These are phyloP conservation scores for Candida nanaspora DNA, from an alignment of 805 yeast genomes.

Conservation along the genomic window DNA sequence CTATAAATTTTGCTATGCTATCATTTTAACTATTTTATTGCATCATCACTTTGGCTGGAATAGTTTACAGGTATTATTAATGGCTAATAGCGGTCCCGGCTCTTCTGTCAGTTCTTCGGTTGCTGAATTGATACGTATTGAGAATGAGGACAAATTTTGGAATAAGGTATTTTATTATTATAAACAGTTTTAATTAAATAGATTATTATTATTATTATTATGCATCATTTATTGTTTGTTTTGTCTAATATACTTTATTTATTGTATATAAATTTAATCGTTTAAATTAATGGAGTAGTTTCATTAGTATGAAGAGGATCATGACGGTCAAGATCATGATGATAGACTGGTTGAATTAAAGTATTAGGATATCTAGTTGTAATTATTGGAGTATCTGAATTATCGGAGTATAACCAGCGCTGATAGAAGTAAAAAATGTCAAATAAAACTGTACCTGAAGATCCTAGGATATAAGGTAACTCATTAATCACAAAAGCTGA, in stretches of 20 bases:
- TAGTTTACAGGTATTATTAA: slow-evolving; percentile 14
- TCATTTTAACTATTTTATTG: slow-evolving; percentile 32
- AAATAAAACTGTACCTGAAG: slow-evolving; percentile 77
- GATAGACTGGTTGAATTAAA: background rate
- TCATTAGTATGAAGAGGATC: background rate
- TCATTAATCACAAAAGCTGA: slow-evolving; percentile 54
- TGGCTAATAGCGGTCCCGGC: background rate
- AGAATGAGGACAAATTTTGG: slow-evolving; percentile 23
- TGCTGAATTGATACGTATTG: slow-evolving; percentile 4
- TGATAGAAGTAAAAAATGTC: slow-evolving; percentile 69
- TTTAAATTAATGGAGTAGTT: background rate
- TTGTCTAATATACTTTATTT: background rate
- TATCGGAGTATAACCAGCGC: slow-evolving; percentile 27
- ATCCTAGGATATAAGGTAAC: slow-evolving; percentile 76
- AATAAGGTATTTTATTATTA: slow-evolving; percentile 19
- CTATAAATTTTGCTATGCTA: slow-evolving; percentile 33
- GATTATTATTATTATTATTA: too few species aligned
- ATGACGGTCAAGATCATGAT: too few species aligned
- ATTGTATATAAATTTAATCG: background rate
- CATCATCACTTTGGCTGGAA: slow-evolving; percentile 48
- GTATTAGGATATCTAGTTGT: background rate
- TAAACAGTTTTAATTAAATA: slow-evolving; percentile 14
- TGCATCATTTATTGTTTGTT: background rate
- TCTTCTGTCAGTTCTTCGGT: background rate
- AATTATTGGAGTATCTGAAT: background rate